Evolutionary conservation across 495 filamentous ascomycete species (phyloP), one percentile per base, ranked within the genome.

Genomic region (Thermochaetoides thermophila): DNA sequence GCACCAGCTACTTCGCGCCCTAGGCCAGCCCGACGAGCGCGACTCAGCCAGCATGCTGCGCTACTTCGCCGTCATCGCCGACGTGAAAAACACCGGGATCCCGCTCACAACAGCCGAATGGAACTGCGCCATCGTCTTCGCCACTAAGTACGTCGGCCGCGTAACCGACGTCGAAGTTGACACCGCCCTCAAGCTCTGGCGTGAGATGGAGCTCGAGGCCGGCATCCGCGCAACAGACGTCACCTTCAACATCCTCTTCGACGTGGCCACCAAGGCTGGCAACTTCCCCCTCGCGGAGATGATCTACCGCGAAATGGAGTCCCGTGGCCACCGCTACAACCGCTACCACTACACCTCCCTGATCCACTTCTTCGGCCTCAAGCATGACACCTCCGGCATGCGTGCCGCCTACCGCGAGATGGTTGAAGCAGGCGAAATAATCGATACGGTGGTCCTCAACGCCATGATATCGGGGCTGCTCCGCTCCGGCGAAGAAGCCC

Each of bases 191-290:
- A 64, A 75, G 20, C 55, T 89, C n/a, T 96, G 85, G 84, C 72
- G 73, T 35, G 71, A 84, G 43, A 94, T 94, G 78, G 89, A 96
- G 53, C 56, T 68, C 17, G 53, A 71, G n/a, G 73, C 73, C 12
- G 66, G 69, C 4, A 52, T 84, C n/a, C 46, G 58, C 39, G 68
- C 62, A 20, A 79, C 73, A 41, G 61, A 68, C 20, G 75, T 80
- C 8, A 87, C 86, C 2, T 93, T 96, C 61, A 87, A 82, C 52
- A 79, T 92, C 34, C 70, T 97, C 18, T 94, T 94, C 42, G 82
- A 93, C 48, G 68, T 81, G 11, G 85, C 87, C 19, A 71, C 80
- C 28, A 91, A 85, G 53, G 73, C 84, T 1, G 74, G 77, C 14
- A 86, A 89, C 44, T 87, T 79, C 34, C 58, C 58, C 2, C 72